Evolutionary conservation across 2,329 filamentous ascomycete genomes (phyloP).

Genomic region (Dissoconium aciculare): DNA sequence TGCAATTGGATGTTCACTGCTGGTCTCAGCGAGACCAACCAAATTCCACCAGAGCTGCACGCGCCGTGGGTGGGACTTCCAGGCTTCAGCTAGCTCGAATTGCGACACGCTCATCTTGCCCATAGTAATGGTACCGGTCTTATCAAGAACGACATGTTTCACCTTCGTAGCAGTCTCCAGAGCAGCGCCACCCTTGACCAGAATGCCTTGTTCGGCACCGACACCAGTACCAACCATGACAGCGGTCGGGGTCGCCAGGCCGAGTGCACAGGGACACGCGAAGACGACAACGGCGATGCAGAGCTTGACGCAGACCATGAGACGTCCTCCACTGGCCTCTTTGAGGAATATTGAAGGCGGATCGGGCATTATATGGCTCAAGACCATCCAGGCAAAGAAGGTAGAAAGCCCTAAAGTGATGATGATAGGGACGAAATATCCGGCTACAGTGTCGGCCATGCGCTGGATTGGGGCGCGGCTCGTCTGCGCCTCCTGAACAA

Average conservation of each 20-base stretch:
- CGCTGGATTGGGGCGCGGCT: conserved; percentile 87
- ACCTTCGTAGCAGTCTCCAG: conserved; percentile 83
- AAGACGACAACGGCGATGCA: conserved; percentile 98
- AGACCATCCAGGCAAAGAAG: conserved; percentile 84
- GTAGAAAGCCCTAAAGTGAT: conserved; percentile 70
- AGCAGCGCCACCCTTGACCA: conserved; percentile 93
- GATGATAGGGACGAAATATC: conserved; percentile 86
- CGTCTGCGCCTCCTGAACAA: conserved; percentile 96
- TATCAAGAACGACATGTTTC: conserved; percentile 82
- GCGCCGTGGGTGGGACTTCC: conserved; percentile 54
- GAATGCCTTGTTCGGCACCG: conserved; percentile 84
- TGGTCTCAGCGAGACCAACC: conserved; percentile 86
- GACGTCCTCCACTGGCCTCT: conserved; percentile 67
- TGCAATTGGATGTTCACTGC: conserved; percentile 92
- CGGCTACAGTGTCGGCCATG: conserved; percentile 77
- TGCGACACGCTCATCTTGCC: conserved; percentile 89
- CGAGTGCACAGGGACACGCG: conserved; percentile 92
- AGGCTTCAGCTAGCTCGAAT: conserved; percentile 49
- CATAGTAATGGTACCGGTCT: conserved; percentile 86
- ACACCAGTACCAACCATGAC: conserved; percentile 99
- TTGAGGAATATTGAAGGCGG: conserved; percentile 81
- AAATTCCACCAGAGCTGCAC: conserved; percentile 86
- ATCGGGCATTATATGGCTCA: conserved; percentile 69
- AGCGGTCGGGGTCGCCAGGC: conserved; percentile 84
- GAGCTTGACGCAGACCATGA: conserved; percentile 94